Conservation (phyloP, 176 grass and related monocot species). For the Oryza punctata region DNA sequence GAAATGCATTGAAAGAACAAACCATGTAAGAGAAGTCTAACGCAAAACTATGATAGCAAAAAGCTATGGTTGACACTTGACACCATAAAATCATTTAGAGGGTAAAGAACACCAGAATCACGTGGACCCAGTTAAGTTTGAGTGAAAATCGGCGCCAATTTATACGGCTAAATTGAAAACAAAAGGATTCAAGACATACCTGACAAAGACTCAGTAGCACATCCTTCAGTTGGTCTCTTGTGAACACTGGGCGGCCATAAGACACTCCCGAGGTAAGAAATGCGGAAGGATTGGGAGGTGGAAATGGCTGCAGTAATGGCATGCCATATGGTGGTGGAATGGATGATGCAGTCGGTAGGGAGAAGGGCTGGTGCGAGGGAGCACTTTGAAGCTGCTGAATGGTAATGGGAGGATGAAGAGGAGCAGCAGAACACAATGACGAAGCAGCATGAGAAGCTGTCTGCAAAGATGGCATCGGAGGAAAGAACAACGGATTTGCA, state of each 20-base stretch:
- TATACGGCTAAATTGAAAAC: neutral
- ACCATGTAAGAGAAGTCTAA: neutral
- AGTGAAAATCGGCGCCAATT: neutral
- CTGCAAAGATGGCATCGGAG: conserved; percentile 32
- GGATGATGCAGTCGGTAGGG: conserved; percentile 38
- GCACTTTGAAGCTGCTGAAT: conserved; percentile 41
- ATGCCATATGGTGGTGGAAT: conserved; percentile 37
- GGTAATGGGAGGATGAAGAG: conserved; percentile 46
- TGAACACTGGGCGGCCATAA: conserved; percentile 32
- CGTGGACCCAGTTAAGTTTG: neutral
- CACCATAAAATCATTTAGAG: conserved; percentile 6
- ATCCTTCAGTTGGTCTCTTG: conserved; percentile 53
- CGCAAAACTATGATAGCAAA: neutral
- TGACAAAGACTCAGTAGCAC: conserved; percentile 53
- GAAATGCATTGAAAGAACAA: neutral
- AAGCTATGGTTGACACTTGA: neutral
- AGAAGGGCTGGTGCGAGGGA: conserved; percentile 47
- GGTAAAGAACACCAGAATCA: neutral
- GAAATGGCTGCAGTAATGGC: conserved; percentile 50
- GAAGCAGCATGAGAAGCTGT: conserved; percentile 36
- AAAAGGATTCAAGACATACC: conserved; percentile 39
- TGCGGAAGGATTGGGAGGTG: conserved; percentile 42
- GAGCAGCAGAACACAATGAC: conserved; percentile 37
- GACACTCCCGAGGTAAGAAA: conserved; percentile 42
- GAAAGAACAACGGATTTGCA: conserved; percentile 40